Percentiles rank a stretch among this genome's conserved stretches.
phyloP scores from a whole-genome alignment of 768 basidiomycete species.

The Suillus hirtellus region DNA sequence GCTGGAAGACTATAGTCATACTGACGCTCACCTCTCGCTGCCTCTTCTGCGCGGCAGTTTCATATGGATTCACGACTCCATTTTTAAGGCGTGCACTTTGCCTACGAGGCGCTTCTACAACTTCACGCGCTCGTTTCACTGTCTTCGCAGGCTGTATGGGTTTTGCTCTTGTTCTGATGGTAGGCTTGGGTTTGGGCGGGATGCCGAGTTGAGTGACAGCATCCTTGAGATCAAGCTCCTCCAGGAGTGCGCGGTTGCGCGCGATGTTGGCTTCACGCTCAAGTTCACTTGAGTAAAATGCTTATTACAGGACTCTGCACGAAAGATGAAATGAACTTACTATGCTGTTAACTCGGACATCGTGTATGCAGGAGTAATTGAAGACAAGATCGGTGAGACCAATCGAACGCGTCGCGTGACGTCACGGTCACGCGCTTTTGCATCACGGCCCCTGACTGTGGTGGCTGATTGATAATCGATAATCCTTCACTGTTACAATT shows the following conservation, averaged over 20 bases:
- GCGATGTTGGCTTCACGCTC: conserved; percentile 83
- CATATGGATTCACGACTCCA: conserved; percentile 55
- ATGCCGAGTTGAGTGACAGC: conserved; percentile 51
- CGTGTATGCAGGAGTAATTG: neutral
- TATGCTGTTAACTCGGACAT: conserved; percentile 54
- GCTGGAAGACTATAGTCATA: neutral
- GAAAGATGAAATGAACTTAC: conserved; percentile 33
- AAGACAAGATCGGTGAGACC: neutral
- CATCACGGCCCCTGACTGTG: neutral
- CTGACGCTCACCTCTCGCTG: conserved; percentile 60
- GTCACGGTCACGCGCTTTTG: conserved; percentile 28
- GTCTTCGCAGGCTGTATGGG: conserved; percentile 61
- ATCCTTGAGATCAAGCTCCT: conserved; percentile 66
- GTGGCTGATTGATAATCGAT: neutral
- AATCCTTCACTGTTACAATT: neutral
- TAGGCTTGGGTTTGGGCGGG: conserved; percentile 39
- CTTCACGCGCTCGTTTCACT: conserved; percentile 48
- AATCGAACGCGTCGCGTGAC: conserved; percentile 30
- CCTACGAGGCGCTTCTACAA: conserved; percentile 53
- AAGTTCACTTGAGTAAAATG: conserved; percentile 46
- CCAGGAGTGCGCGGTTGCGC: conserved; percentile 72
- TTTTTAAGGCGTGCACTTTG: conserved; percentile 64
- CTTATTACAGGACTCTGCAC: neutral
- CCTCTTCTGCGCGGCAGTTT: conserved; percentile 61
- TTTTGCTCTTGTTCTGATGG: conserved; percentile 48